Base-by-base conservation (phyloP, 371 early-diverging fungal genomes). In the Smittium culicis region DNA sequence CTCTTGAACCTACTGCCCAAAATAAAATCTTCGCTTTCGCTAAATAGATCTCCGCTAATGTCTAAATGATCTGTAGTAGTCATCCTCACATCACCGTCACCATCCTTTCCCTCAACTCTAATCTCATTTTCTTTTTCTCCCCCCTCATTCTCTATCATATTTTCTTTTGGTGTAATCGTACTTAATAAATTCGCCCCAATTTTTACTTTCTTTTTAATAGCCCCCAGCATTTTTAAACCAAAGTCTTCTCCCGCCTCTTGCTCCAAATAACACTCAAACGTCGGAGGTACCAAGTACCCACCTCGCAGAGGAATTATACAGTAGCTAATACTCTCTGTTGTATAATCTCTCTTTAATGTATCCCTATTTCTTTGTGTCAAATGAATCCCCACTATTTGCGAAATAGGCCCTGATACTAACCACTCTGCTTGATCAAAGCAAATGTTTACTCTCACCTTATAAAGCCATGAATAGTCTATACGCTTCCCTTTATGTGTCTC, bases 341-440 rank as follows among this genome's bases (percentile, higher is more conserved):
- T 45, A 24, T 16, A 5, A 57, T 16, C 11, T 3, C 57, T 20
- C 45, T 5, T 45, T 45, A 20, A 45, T 57, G 8, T 25, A 57
- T 64, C n/a, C n/a, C 2, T n/a, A 29, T 2, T 11, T 35, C 5
- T 5, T 29, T 64, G 24, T 8, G 25, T 64, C 5, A 45, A 27
- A 64, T 34, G 16, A 35, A 64, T 34, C 29, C 25, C 30, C 8
- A 64, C 5, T 24, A 45, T 35, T 27, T 35, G 35, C 1, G 35
- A 64, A 24, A 45, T 11, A 16, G 65, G 65, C 24, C 65, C 65
- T 17, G 65, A 31, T 24, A 64, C 54, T 29, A 64, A 27, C 65
- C 65, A 64, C n/a, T 64, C 65, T 35, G 65, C 2, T 28, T 45
- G 65, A 20, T 34, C n/a, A 64, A 64, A 64, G 27, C 35, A 32